phyloP scores from a whole-genome alignment of 2,329 filamentous ascomycete genomes.

The Triangularia setosa region DNA sequence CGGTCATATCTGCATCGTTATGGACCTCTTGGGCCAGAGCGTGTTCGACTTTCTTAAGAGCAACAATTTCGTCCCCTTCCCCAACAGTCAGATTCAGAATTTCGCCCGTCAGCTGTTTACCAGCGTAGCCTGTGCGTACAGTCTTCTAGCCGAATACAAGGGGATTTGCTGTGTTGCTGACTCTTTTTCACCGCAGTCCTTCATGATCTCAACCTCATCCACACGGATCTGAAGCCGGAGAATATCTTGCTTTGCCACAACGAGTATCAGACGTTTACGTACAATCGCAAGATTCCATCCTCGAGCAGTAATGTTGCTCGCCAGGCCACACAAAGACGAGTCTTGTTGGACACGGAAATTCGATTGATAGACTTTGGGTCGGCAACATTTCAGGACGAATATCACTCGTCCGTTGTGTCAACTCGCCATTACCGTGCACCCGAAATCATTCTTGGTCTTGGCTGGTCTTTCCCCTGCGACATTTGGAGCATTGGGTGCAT shows the following conservation, averaged over 20 bases:
- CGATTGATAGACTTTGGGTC: constrained; percentile 69
- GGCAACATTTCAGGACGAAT: constrained; percentile 69
- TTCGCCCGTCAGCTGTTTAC: constrained; percentile 95
- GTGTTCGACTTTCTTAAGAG: constrained; percentile 98
- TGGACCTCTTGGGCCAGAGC: constrained; percentile 80
- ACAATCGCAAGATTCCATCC: constrained; percentile 65
- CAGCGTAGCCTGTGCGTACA: constrained; percentile 87
- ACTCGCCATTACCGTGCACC: constrained; percentile 67
- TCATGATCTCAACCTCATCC: constrained; percentile 94
- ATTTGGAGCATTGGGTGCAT: constrained; percentile 74
- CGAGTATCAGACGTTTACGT: constrained; percentile 66
- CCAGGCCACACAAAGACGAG: constrained; percentile 59
- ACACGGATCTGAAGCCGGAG: constrained; percentile 74
- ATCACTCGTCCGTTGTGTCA: constrained; percentile 67
- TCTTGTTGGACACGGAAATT: constrained; percentile 66
- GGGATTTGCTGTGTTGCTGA: constrained; percentile 25
- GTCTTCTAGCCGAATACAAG: background rate
- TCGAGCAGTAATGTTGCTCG: constrained; percentile 58
- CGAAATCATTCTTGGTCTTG: constrained; percentile 66
- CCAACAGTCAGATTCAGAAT: constrained; percentile 95
- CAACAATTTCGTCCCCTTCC: constrained; percentile 93
- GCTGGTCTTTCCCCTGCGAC: constrained; percentile 69
- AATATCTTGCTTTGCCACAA: constrained; percentile 66
- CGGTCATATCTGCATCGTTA: constrained; percentile 88
- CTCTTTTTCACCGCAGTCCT: constrained; percentile 56